phyloP scores from a whole-genome alignment of 1,139 yeast genomes.

The Suhomyces kunorum region DNA sequence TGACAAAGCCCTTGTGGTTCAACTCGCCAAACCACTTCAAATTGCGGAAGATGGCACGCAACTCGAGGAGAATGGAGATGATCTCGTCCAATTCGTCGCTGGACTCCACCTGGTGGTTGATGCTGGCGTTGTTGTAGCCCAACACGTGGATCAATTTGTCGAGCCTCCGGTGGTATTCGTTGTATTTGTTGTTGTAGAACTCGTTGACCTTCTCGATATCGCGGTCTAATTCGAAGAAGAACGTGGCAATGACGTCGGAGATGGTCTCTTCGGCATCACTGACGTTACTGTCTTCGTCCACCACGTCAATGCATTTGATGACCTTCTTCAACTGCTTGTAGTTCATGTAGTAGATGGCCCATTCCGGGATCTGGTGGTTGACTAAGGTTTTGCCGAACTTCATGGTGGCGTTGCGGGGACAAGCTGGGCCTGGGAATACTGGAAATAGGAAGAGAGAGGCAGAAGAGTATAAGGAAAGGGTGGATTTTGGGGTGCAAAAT shows the following conservation, averaged over 20 bases:
- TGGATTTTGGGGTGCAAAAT: neutral
- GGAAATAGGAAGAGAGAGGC: neutral
- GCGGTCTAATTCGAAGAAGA: conserved; percentile 78
- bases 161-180: conserved; percentile 73
- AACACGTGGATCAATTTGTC: conserved; percentile 44
- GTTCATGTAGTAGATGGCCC: conserved; percentile 80
- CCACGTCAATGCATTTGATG: conserved; percentile 54
- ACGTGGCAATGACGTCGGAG: conserved; percentile 52
- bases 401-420: conserved; percentile 43
- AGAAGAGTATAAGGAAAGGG: neutral
- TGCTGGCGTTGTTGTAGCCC: conserved; percentile 27
- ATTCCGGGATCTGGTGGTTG: conserved; percentile 90
- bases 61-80: conserved; percentile 70
- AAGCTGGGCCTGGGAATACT: neutral
- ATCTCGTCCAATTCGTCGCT: conserved; percentile 78
- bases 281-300: conserved; percentile 36
- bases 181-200: conserved; percentile 70
- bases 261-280: conserved; percentile 22
- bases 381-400: conserved; percentile 82
- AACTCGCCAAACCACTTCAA: conserved; percentile 92
- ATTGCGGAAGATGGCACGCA: conserved; percentile 76
- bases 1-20: conserved; percentile 85
- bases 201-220: conserved; percentile 80
- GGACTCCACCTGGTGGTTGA: conserved; percentile 37
- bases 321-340: conserved; percentile 82